Base-by-base conservation (phyloP, 148 eudicot genomes). In the Camellia lanceoleosa region DNA sequence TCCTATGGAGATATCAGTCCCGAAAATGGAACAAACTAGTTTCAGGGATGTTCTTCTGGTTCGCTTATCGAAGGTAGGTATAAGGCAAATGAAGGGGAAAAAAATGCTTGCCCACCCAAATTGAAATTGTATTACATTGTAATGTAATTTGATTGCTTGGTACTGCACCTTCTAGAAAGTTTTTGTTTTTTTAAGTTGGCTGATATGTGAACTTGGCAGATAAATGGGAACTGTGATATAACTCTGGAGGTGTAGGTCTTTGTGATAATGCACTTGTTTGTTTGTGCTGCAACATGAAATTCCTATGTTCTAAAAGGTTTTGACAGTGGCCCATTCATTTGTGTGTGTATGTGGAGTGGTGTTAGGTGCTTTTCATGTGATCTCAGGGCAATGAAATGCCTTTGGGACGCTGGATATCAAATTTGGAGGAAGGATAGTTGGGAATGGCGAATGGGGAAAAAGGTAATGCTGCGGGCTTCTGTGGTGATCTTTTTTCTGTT, bases 1-100 rank as follows among this genome's bases (percentile, higher is more conserved):
- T 89, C 98, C 42, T 97, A 97, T 71, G 99, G 90, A 58, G 99
- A 94, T 85, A 70, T 78, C 56, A 94, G 94, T 84, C 95, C 97
- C 7, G 89, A 87, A 65, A 87, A 80, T 78, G 91, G 85, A 43
- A 79, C 86, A 3, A 83, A 77, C 78, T 90, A 87, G 89, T 74
- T 76, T 73, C 6, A 18, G 41, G 19, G 44, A 42, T 61, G 23
- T 30, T 11, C 62, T 41, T 5, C 3, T 23, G 5, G 44, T 56
- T 73, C 54, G 61, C 41, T 72, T 23, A 23, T 72, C 23, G 44
- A 7, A 7, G 44, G 43, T 69, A 14, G 15, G 19, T 12, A 72
- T 13, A 5, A 58, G 64, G 65, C 65, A 7, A 41, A 49, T 20
- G 15, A 8, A 38, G 3, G 19, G 7, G 38, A 30, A 30, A 30